phyloP scores from a whole-genome alignment of 257 asterid genomes.

The Schizonepeta tenuifolia region DNA sequence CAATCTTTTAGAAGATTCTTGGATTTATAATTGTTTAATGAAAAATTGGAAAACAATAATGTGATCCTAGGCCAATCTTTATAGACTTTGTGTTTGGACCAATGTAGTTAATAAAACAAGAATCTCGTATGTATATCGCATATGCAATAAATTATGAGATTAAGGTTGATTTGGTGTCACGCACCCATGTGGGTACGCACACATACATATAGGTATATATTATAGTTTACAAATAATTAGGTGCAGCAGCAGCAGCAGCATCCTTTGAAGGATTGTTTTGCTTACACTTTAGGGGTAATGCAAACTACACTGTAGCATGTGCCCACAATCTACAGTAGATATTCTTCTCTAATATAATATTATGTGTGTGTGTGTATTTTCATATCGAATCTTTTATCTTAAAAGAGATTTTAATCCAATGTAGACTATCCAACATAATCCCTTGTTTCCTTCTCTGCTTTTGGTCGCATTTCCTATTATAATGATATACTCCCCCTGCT shows the following conservation, averaged over 20 bases:
- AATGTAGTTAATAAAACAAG: conserved; percentile 9
- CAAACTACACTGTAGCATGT: conserved; percentile 14
- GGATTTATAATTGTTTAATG: conserved; percentile 9
- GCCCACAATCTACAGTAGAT: conserved; percentile 31
- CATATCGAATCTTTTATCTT: conserved; percentile 41
- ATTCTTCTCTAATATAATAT: neutral
- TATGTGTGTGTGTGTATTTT: neutral
- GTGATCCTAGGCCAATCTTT: conserved; percentile 20
- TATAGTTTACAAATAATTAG: neutral
- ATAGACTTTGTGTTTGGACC: conserved; percentile 16
- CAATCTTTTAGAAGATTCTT: conserved; percentile 26
- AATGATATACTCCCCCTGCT: too few species aligned
- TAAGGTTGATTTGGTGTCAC: conserved; percentile 24
- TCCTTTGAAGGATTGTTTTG: conserved; percentile 1
- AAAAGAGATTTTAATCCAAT: conserved; percentile 38
- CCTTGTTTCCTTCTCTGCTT: conserved; percentile 41
- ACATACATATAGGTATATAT: neutral
- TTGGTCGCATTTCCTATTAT: neutral
- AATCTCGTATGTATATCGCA: conserved; percentile 4
- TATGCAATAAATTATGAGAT: neutral
- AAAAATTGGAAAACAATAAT: conserved; percentile 31
- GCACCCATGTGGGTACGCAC: conserved; percentile 10
- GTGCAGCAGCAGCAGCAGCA: neutral
- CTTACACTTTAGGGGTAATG: conserved; percentile 5
- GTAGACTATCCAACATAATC: conserved; percentile 47